These are phyloP conservation scores for Ustilago trichophora DNA, from an alignment of 1,284 basidiomycete genomes.

Conservation along the genomic window DNA sequence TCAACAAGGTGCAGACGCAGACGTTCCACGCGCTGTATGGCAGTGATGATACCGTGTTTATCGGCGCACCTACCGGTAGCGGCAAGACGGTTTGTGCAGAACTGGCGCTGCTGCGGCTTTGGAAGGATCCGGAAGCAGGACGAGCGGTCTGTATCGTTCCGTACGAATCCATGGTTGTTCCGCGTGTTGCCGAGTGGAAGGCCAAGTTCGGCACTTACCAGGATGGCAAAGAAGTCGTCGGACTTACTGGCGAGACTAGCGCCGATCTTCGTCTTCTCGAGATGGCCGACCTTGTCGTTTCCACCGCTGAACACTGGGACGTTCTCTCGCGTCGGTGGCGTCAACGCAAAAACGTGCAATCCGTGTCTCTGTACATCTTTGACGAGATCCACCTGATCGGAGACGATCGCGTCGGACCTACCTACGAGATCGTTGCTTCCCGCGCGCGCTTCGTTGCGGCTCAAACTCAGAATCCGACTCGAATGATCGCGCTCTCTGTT, in stretches of 20 bases:
- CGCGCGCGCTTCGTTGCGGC: slow-evolving; percentile 93
- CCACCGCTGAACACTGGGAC: slow-evolving; percentile 93
- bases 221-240: slow-evolving; percentile 90
- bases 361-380: slow-evolving; percentile 88
- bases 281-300: slow-evolving; percentile 79
- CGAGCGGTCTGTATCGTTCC: slow-evolving; percentile 97
- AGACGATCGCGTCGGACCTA: slow-evolving; percentile 85
- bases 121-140: slow-evolving; percentile 79
- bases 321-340: slow-evolving; percentile 95
- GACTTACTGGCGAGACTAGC: slow-evolving; percentile 92
- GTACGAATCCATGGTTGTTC: slow-evolving; percentile 94
- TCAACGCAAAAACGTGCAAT: slow-evolving; percentile 94
- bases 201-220: slow-evolving; percentile 82
- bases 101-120: slow-evolving; percentile 88
- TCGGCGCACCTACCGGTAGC: slow-evolving; percentile 93
- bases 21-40: slow-evolving; percentile 98
- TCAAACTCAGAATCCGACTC: slow-evolving; percentile 89
- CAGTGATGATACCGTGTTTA: slow-evolving; percentile 92
- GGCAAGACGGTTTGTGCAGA: slow-evolving; percentile 98
- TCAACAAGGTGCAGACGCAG: slow-evolving; percentile 99
- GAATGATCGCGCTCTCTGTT: slow-evolving; percentile 91
- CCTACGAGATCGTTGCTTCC: slow-evolving; percentile 94
- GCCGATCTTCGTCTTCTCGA: slow-evolving; percentile 89
- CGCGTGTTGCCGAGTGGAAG: slow-evolving; percentile 87
- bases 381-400: slow-evolving; percentile 95